Evolutionary conservation across 805 yeast species (phyloP).

Genomic region (Candida koratica): DNA sequence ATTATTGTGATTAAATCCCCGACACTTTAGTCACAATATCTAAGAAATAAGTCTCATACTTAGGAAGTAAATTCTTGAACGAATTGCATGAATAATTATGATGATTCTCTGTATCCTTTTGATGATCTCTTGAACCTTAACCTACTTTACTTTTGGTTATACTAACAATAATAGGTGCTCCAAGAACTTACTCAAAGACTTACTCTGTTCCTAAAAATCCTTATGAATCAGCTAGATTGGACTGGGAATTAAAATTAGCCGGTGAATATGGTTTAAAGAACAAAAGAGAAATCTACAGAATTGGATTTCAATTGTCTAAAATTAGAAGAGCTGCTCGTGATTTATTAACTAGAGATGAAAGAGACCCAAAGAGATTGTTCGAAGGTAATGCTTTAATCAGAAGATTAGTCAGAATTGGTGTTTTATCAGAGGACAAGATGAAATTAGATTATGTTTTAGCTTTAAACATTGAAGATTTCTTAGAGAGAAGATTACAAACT

Average conservation of each 20-base stretch:
- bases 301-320: slow-evolving; percentile 98
- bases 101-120: neutral
- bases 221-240: slow-evolving; percentile 99
- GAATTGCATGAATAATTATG: slow-evolving; percentile 4
- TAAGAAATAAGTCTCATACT: slow-evolving; percentile 17
- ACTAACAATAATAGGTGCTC: slow-evolving; percentile 69
- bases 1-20: slow-evolving; percentile 67
- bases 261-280: slow-evolving; percentile 99
- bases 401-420: slow-evolving; percentile 99
- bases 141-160: neutral
- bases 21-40: slow-evolving; percentile 71
- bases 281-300: slow-evolving; percentile 99
- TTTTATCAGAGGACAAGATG: slow-evolving; percentile 98
- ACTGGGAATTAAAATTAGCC: slow-evolving; percentile 97
- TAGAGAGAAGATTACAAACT: slow-evolving; percentile 99
- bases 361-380: slow-evolving; percentile 99
- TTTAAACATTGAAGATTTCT: slow-evolving; percentile 96
- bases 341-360: slow-evolving; percentile 98
- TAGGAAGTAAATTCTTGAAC: neutral
- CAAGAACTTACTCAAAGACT: slow-evolving; percentile 99
- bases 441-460: slow-evolving; percentile 99
- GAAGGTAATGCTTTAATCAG: slow-evolving; percentile 99
- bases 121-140: neutral
- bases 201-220: slow-evolving; percentile 99
- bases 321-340: slow-evolving; percentile 99